phyloP scores from a whole-genome alignment of 495 filamentous ascomycete genomes.

The Xylaria palmicola region DNA sequence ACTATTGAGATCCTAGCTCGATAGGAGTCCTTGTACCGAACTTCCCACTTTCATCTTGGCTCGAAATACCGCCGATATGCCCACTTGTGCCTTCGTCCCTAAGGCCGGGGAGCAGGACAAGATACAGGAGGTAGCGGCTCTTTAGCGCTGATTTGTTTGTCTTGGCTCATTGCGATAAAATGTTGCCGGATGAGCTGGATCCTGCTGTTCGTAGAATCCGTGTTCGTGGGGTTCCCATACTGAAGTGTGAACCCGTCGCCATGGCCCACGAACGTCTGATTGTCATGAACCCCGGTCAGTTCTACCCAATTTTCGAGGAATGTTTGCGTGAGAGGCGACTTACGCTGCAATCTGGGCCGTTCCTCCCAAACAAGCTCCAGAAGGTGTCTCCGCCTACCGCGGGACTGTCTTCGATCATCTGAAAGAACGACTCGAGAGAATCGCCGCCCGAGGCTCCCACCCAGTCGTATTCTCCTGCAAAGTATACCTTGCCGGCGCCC shows the following conservation, averaged over 20 bases:
- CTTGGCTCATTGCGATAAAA: conserved; percentile 43
- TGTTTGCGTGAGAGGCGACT: conserved; percentile 11
- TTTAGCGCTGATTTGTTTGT: conserved; percentile 19
- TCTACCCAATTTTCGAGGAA: too few species aligned
- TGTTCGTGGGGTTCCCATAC: conserved; percentile 50
- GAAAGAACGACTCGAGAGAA: conserved; percentile 42
- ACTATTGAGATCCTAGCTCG: too few species aligned
- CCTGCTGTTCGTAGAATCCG: conserved; percentile 37
- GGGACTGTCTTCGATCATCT: conserved; percentile 42
- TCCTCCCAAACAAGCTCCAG: conserved; percentile 53
- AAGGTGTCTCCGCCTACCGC: conserved; percentile 46
- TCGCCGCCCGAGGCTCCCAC: conserved; percentile 34
- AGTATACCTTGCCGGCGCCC: conserved; percentile 44
- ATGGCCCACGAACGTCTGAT: conserved; percentile 41
- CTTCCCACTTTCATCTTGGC: too few species aligned
- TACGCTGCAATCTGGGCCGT: conserved; percentile 50
- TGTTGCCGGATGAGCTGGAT: conserved; percentile 46
- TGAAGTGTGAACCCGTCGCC: conserved; percentile 48
- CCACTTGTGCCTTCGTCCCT: background rate
- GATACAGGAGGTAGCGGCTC: conserved; percentile 30
- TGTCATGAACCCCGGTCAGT: too few species aligned
- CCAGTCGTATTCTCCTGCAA: conserved; percentile 56
- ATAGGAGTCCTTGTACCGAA: too few species aligned
- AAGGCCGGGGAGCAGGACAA: conserved; percentile 26
- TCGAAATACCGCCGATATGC: background rate